Conservation (phyloP, 1,284 basidiomycete genomes). For the Xerocomus alliaceus region DNA sequence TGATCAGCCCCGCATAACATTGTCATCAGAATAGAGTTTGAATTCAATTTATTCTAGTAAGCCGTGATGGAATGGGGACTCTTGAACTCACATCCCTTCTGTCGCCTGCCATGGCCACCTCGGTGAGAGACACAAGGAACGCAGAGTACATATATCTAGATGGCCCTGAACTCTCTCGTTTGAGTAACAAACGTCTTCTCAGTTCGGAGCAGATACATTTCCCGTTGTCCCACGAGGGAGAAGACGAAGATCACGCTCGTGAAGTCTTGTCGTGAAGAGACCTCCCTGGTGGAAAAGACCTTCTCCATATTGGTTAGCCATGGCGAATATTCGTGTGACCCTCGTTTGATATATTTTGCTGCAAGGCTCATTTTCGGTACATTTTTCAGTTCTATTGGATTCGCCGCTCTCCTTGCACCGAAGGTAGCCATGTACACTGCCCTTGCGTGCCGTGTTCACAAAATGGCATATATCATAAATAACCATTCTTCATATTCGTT, state of each 20-base stretch:
- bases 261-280: constrained; percentile 36
- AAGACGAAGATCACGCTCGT: constrained; percentile 34
- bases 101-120: constrained; percentile 19
- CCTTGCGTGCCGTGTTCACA: constrained; percentile 61
- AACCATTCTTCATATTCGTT: not conserved
- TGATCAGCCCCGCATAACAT: no score
- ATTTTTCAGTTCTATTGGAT: constrained; percentile 61
- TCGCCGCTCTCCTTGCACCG: constrained; percentile 64
- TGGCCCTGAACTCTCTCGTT: constrained; percentile 48
- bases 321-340: not conserved
- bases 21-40: no score
- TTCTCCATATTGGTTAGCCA: constrained; percentile 68
- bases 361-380: constrained; percentile 62
- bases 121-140: not conserved
- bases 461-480: constrained; percentile 53
- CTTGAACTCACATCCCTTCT: no score
- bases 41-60: no score
- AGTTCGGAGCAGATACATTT: constrained; percentile 28
- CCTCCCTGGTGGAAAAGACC: constrained; percentile 75
- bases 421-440: constrained; percentile 68
- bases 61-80: no score
- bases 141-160: constrained; percentile 36
- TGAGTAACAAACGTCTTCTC: constrained; percentile 46
- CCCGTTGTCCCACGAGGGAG: constrained; percentile 27
- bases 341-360: not conserved